Evolutionary conservation across 2,329 filamentous ascomycete species (phyloP), one percentile per base, ranked within the genome.

Genomic region (Sclerotinia subarctica): DNA sequence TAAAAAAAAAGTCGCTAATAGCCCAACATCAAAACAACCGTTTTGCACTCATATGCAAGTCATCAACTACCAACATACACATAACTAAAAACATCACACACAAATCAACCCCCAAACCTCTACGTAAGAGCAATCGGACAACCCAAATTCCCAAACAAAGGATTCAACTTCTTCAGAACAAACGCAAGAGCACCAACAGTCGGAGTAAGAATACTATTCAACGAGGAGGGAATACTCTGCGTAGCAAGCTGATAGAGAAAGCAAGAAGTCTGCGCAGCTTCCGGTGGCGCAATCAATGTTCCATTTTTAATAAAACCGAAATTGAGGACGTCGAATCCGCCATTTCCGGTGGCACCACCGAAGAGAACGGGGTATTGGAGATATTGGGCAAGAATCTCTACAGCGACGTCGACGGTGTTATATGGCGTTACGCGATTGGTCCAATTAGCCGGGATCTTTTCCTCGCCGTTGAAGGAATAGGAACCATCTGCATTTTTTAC

Each of bases 231-330:
- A 24, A 64, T 7, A 17, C 8, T 46, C 7, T 64, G 49, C 10
- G 62, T 56, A 44, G 51, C 62, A 54, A 64, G 38, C 21, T 64
- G 51, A 56, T 56, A 64, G 6, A 56, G 62, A 4, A 64, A 11
- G 19, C 62, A 64, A 42, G 35, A 42, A 29, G 51, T 15, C 8
- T 42, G 38, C 0, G 26, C 3, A 35, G 51, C 42, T 5, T 26
- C 49, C 29, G 49, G 62, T 15, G 51, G 15, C 6, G 21, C 32
- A 32, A 64, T 21, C 38, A 64, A 47, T 35, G 35, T 64, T n/a
- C 62, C 62, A 10, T 64, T 52, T 32, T 56, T 19, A 7, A 64
- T 64, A n/a, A 13, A 32, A 10, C 38, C 62, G 19, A 64, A 64
- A n/a, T 64, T 24, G 13, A 64, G 26, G 15, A 44, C 5, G 21